phyloP scores from a whole-genome alignment of 2,329 filamentous ascomycete species.

The Davidsoniella virescens region DNA sequence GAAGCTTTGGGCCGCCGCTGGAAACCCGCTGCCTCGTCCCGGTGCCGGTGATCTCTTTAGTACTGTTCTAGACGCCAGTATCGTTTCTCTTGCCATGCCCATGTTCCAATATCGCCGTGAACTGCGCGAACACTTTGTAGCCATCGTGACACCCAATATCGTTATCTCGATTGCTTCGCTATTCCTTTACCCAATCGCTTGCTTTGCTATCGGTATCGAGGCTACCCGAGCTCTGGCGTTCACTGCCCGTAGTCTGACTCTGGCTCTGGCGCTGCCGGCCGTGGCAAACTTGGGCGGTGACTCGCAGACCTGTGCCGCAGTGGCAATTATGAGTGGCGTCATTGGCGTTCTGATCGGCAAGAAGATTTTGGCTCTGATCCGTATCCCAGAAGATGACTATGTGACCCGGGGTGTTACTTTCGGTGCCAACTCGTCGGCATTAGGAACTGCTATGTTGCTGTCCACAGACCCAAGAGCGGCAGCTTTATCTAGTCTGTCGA shows the following conservation, averaged over 20 bases:
- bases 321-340: conserved; percentile 44
- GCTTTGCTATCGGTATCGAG: conserved; percentile 37
- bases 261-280: conserved; percentile 43
- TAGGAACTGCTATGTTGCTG: conserved; percentile 40
- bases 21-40: conserved; percentile 19
- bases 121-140: conserved; percentile 34
- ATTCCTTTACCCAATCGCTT: conserved; percentile 40
- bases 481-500: conserved; percentile 40
- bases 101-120: conserved; percentile 46
- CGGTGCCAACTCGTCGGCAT: conserved; percentile 43
- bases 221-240: conserved; percentile 37
- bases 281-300: conserved; percentile 41
- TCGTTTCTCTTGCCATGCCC: conserved; percentile 41
- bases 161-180: conserved; percentile 35
- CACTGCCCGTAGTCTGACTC: conserved; percentile 37
- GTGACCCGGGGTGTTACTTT: conserved; percentile 45
- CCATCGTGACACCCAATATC: conserved; percentile 38
- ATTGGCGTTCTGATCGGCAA: conserved; percentile 39
- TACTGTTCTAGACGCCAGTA: conserved; percentile 38
- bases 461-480: conserved; percentile 41
- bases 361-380: conserved; percentile 30
- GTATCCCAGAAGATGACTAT: conserved; percentile 44
- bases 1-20: conserved; percentile 27
- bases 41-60: conserved; percentile 42
- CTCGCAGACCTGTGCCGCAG: conserved; percentile 35